Evolutionary conservation across 2,329 filamentous ascomycete genomes (phyloP), one percentile per base, ranked within the genome.

Genomic region (Fusarium nanum): DNA sequence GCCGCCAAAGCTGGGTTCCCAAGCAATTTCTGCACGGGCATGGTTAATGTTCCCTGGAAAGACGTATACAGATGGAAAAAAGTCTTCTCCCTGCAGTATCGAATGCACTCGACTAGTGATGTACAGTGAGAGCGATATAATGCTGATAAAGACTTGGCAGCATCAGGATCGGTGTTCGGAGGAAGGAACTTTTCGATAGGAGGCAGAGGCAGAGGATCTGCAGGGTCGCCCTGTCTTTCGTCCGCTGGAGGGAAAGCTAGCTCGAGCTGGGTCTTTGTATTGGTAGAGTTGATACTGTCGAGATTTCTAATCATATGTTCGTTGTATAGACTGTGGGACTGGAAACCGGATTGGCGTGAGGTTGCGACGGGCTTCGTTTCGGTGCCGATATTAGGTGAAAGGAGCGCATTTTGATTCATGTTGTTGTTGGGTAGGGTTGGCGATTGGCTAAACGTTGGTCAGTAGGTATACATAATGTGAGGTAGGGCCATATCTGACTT

Each of bases 81-180:
- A 9, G 94, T 95, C 82, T 97, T 97, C 80, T 98, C 93, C 77
- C 96, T 97, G 85, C 95, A 98, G 79, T 93, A 98, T 30, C 96
- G 92, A 67, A 99, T 94, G 74, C 93, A 95, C 80, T 99, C 96
- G 32, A 99, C 92, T 7, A 99, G 87, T 1, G 94, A 98, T 16
- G 96, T 98, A 78, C 94, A 97, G 78, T 98, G 95, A 5, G 95
- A 96, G 52, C 94, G 90, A 78, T 99, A 99, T 25, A 98, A 86
- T 7, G 95, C 94, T 40, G 90, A 89, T 23, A 99, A 84, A 6
- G 94, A 94, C 75, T 92, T 92, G 27, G 94, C 94, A 10, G 94
- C 92, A 76, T 98, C 95, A 1, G 88, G 84, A 78, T 99, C 96
- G 9, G 94, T 97, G 59, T 92, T 92, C 4, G 83, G 81, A 2